Conservation (phyloP, 441 rosid species). For the Metrosideros polymorpha region DNA sequence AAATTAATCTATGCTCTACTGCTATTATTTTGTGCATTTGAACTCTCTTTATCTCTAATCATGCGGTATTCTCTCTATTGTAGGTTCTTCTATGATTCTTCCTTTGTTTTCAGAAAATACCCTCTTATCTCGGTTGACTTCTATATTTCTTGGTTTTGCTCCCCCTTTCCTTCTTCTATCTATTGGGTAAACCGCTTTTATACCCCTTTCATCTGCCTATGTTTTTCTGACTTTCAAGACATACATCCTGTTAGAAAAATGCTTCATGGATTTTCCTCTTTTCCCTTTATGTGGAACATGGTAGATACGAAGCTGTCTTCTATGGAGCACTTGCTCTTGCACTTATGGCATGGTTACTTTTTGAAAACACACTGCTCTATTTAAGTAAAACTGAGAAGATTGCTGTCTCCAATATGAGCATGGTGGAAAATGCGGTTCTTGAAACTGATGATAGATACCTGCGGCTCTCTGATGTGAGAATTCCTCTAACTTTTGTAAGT, state of each 20-base stretch:
- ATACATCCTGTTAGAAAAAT: neutral
- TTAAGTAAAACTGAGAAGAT: conserved; percentile 27
- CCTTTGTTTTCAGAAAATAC: conserved; percentile 73
- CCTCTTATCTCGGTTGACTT: conserved; percentile 67
- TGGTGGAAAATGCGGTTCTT: conserved; percentile 24
- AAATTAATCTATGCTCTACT: neutral
- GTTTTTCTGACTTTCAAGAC: neutral
- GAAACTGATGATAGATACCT: conserved; percentile 61
- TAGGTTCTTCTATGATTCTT: conserved; percentile 76
- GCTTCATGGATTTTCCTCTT: conserved; percentile 2
- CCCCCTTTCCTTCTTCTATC: conserved; percentile 91
- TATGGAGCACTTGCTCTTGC: conserved; percentile 78
- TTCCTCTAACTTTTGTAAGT: conserved; percentile 86
- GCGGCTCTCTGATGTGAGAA: conserved; percentile 82
- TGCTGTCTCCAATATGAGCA: conserved; percentile 23
- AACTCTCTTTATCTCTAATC: neutral
- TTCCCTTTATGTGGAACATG: neutral
- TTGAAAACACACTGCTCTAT: conserved; percentile 65
- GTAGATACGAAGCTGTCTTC: conserved; percentile 94
- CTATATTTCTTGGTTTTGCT: conserved; percentile 88
- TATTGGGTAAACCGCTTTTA: conserved; percentile 54
- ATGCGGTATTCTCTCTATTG: neutral
- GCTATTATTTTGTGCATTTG: neutral
- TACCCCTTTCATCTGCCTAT: neutral
- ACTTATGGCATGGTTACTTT: conserved; percentile 79